These are phyloP conservation scores for Malassezia obtusa DNA, from an alignment of 1,284 basidiomycete species.

Conservation along the genomic window DNA sequence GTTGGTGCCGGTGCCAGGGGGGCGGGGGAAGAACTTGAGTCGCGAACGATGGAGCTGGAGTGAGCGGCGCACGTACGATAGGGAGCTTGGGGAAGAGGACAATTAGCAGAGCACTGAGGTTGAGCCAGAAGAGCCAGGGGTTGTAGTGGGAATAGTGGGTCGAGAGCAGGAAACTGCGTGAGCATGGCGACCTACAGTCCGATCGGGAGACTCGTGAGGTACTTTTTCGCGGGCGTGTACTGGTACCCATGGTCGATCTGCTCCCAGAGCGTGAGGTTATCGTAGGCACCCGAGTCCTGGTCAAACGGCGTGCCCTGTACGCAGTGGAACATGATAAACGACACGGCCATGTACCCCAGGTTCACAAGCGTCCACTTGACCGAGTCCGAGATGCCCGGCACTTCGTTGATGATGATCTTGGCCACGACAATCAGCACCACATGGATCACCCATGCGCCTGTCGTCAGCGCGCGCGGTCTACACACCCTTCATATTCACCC, in stretches of 20 bases:
- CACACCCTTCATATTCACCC: conserved; percentile 93
- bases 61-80: conserved; percentile 49
- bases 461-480: neutral
- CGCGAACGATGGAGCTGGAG: conserved; percentile 17
- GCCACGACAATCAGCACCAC: conserved; percentile 79
- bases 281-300: conserved; percentile 76
- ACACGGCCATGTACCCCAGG: conserved; percentile 79
- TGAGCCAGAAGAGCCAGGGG: conserved; percentile 82
- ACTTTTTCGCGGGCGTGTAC: conserved; percentile 96
- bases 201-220: conserved; percentile 84
- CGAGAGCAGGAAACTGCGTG: conserved; percentile 75
- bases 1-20: neutral
- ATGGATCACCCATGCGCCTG: conserved; percentile 84
- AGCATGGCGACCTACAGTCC: conserved; percentile 59
- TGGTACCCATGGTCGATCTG: conserved; percentile 98
- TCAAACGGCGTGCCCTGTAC: conserved; percentile 95
- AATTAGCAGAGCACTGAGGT: conserved; percentile 71
- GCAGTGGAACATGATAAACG: conserved; percentile 98
- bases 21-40: conserved; percentile 1
- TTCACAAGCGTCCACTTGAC: conserved; percentile 93
- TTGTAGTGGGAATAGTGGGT: conserved; percentile 83
- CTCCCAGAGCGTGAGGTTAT: conserved; percentile 95
- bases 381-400: conserved; percentile 88
- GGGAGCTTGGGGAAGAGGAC: conserved; percentile 94
- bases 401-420: conserved; percentile 84